Base-by-base conservation (phyloP, 2,329 filamentous ascomycete genomes). In the Botrytis deweyae region DNA sequence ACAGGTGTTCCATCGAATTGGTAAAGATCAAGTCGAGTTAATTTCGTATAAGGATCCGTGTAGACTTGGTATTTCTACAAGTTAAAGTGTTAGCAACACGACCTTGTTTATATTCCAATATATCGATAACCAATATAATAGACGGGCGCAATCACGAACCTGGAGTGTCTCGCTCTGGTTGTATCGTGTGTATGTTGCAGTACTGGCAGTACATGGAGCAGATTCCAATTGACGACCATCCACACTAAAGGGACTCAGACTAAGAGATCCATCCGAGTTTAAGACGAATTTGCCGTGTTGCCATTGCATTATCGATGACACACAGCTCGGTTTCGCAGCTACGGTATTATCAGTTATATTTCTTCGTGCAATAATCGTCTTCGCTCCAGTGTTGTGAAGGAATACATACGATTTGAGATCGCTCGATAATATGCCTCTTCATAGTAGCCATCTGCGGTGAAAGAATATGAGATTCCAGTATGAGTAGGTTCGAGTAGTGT, bases 381-480 rank as follows among this genome's bases (percentile, higher is more conserved):
- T 63, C 25, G 33, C 73, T 66, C 40, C 29, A 55, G 46, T 33
- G 33, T 52, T 25, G 46, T 55, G 40, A 49, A 38, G 42, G 20
- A 44, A 42, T 58, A 78, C 89, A 81, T 82, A 92, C 90, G 91
- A 80, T 93, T 92, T 66, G 91, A 83, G 78, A 92, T 82, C 16
- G 90, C 90, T 76, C 91, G 86, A 81, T 92, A 93, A 81, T 91
- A 89, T 22, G 91, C 90, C 78, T 89, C 87, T 82, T 93, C 91
- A 79, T 87, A 93, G 81, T 86, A 85, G 36, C 91, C 91, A 80
- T 92, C 88, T 59, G 82, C 84, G 6, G 89, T 90, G 82, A 93
- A 93, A 18, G 91, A 93, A 83, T 92, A 93, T 25, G 91, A 92
- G 76, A 92, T 91, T 38, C 91, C 91, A 0, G 91, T 88, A 75